A percentile compares a stretch with the other conserved stretches of the same genome.
Conservation (phyloP, 176 grass and related monocot species). For the Oryza meridionalis region DNA sequence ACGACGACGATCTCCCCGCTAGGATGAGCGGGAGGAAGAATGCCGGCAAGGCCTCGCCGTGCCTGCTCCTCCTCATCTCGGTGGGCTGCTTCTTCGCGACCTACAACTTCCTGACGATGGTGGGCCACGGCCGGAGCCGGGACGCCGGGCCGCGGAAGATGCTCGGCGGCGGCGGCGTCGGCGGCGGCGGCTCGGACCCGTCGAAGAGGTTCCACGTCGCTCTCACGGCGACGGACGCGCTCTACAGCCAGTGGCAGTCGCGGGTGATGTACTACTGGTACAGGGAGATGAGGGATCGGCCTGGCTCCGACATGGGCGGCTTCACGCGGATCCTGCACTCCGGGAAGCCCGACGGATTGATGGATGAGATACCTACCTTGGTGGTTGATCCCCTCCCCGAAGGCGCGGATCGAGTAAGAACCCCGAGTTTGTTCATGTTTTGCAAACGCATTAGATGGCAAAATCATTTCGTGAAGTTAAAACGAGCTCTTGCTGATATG, state of each 20-base stretch:
- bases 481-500: conserved; percentile 2
- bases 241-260: conserved; percentile 98
- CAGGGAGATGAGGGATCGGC: conserved; percentile 63
- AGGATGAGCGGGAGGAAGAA: conserved; percentile 60
- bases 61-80: conserved; percentile 59
- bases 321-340: conserved; percentile 97
- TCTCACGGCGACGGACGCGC: conserved; percentile 84
- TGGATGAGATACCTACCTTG: conserved; percentile 92
- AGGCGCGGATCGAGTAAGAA: conserved; percentile 68
- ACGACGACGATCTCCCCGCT: not conserved
- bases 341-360: conserved; percentile 71
- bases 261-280: conserved; percentile 98
- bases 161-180: conserved; percentile 29
- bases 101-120: conserved; percentile 82
- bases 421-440: conserved; percentile 11
- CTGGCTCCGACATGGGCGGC: conserved; percentile 88
- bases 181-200: conserved; percentile 41
- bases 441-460: not conserved
- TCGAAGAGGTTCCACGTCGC: conserved; percentile 83
- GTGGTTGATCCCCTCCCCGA: conserved; percentile 85
- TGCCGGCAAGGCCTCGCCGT: conserved; percentile 55
- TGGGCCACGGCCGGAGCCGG: conserved; percentile 41
- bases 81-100: conserved; percentile 70
- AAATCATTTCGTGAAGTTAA: not conserved
- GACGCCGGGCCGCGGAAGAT: conserved; percentile 39